Percentiles rank a stretch among this genome's conserved stretches.
Evolutionary conservation across 768 basidiomycete genomes (phyloP).

Genomic region (Lepiota subincarnata): DNA sequence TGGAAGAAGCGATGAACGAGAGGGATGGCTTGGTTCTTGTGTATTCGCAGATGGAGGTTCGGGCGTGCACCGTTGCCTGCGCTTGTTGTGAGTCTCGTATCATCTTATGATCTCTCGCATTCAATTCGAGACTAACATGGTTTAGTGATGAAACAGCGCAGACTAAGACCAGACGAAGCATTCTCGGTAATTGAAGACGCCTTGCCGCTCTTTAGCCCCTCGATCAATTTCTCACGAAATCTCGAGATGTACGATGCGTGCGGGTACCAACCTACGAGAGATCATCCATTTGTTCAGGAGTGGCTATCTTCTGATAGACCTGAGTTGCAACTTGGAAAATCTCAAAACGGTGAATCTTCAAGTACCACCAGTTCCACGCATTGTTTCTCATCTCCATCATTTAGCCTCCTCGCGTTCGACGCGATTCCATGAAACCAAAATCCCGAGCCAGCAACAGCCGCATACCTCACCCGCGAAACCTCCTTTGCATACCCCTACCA

Average conservation of each 20-base stretch:
- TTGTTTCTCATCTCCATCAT: background rate
- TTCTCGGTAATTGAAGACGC: slow-evolving; percentile 41
- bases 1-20: slow-evolving; percentile 34
- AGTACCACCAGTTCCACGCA: background rate
- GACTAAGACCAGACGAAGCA: slow-evolving; percentile 36
- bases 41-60: slow-evolving; percentile 48
- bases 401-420: background rate
- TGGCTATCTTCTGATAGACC: slow-evolving; percentile 26
- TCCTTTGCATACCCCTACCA: background rate
- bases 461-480: background rate
- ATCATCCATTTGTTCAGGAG: slow-evolving; percentile 35
- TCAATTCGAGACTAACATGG: background rate
- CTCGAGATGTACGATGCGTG: slow-evolving; percentile 45
- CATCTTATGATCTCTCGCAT: background rate
- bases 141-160: slow-evolving; percentile 45
- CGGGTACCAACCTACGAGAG: slow-evolving; percentile 31
- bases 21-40: slow-evolving; percentile 47
- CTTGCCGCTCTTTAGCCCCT: slow-evolving; percentile 52
- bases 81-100: slow-evolving; percentile 44
- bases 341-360: background rate
- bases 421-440: background rate
- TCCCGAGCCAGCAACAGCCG: background rate
- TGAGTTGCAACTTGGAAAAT: background rate
- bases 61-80: slow-evolving; percentile 49
- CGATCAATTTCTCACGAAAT: slow-evolving; percentile 40